Conservation (phyloP, 352 stramenopile species). For the Phytophthora fragariae region DNA sequence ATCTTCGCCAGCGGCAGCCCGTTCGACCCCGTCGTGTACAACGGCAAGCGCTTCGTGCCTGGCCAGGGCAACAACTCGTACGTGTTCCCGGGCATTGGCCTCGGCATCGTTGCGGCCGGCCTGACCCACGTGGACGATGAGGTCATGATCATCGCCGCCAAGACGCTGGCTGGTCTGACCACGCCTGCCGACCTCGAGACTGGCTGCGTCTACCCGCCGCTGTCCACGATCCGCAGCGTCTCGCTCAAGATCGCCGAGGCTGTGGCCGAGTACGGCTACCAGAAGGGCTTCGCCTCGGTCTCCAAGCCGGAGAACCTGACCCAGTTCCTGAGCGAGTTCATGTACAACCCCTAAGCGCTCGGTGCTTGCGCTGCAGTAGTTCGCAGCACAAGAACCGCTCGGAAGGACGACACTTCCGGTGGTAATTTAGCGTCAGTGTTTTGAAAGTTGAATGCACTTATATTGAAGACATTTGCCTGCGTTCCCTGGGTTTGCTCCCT, state of each 20-base stretch:
- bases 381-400: conserved; percentile 19
- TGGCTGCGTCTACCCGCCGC: conserved; percentile 94
- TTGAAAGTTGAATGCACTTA: conserved; percentile 38
- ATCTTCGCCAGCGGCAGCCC: conserved; percentile 97
- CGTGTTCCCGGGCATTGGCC: conserved; percentile 97
- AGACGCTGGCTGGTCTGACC: conserved; percentile 77
- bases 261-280: conserved; percentile 87
- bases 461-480: conserved; percentile 34
- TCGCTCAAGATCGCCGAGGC: conserved; percentile 93
- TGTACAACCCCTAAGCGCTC: conserved; percentile 80
- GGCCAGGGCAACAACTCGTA: conserved; percentile 97
- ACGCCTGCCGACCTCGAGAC: conserved; percentile 90
- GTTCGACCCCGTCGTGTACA: conserved; percentile 94
- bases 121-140: conserved; percentile 82
- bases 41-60: conserved; percentile 86
- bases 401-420: conserved; percentile 17
- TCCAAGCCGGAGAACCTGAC: conserved; percentile 61
- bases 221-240: conserved; percentile 93
- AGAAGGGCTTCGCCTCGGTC: conserved; percentile 64
- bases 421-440: conserved; percentile 35
- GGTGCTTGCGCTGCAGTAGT: conserved; percentile 23
- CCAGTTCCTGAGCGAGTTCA: conserved; percentile 60
- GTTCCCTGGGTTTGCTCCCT: conserved; percentile 5
- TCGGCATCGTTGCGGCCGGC: conserved; percentile 92
- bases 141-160: conserved; percentile 85